Evolutionary conservation across 306 rosid genomes (phyloP).

Genomic region (Vicia faba): DNA sequence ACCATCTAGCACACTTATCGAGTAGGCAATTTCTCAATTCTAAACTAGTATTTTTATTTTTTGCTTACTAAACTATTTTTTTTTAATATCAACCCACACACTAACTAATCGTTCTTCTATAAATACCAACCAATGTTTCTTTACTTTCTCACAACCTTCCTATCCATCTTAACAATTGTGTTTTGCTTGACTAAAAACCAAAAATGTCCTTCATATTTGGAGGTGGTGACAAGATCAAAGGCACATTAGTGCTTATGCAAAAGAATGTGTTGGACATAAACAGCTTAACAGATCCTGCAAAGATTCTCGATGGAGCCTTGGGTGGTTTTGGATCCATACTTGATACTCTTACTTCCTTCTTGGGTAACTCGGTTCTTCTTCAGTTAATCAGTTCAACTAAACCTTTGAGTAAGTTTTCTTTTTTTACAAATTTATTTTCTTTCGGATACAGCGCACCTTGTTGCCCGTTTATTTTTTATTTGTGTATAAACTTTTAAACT

Average conservation of each 20-base stretch:
- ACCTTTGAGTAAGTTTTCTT: slow-evolving; percentile 26
- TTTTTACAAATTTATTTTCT: too few relatives aligned
- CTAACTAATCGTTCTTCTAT: not conserved
- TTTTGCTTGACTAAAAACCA: not conserved
- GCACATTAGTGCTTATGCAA: slow-evolving; percentile 37
- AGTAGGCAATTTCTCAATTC: not conserved
- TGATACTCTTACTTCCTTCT: slow-evolving; percentile 19
- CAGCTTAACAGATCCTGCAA: not conserved
- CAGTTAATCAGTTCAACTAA: slow-evolving; percentile 35
- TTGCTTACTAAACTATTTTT: not conserved
- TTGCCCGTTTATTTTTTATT: too few relatives aligned
- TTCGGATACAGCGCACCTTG: too few relatives aligned
- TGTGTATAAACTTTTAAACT: too few relatives aligned
- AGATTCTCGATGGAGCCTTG: not conserved
- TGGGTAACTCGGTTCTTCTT: slow-evolving; percentile 2
- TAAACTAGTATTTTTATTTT: not conserved
- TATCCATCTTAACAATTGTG: not conserved
- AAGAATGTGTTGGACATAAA: slow-evolving; percentile 40
- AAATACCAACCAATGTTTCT: slow-evolving; percentile 11
- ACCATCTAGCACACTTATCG: too few relatives aligned
- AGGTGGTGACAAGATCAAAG: slow-evolving; percentile 12
- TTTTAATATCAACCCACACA: not conserved
- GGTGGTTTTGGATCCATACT: not conserved
- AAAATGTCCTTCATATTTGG: slow-evolving; percentile 19
- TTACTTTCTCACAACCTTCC: slow-evolving; percentile 14